Conservation (phyloP, 1,139 yeast species). For the Arxiozyma slooffiae region DNA sequence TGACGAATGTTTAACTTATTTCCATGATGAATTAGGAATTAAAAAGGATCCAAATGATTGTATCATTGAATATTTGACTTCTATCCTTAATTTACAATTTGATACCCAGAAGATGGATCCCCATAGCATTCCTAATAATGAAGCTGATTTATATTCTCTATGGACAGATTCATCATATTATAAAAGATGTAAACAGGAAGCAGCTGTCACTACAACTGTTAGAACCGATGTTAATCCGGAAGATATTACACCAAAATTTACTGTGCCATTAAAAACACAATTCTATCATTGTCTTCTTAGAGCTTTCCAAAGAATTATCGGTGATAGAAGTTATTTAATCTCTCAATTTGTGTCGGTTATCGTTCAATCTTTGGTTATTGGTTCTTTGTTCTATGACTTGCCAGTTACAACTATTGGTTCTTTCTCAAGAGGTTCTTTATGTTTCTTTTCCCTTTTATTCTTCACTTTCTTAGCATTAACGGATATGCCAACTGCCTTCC, state of each 20-base stretch:
- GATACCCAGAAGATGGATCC: conserved; percentile 4
- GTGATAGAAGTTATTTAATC: conserved; percentile 38
- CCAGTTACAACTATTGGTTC: conserved; percentile 38
- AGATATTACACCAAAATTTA: conserved; percentile 32
- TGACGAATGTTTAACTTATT: conserved; percentile 35
- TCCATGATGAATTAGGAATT: conserved; percentile 38
- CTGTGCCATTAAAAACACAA: conserved; percentile 34
- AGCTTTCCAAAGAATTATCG: conserved; percentile 38
- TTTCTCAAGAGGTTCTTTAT: conserved; percentile 43
- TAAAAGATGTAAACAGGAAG: conserved; percentile 30
- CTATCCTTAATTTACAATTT: conserved; percentile 37
- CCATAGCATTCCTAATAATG: conserved; percentile 27
- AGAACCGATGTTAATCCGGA: conserved; percentile 30
- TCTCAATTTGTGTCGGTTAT: conserved; percentile 38
- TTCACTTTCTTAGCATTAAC: conserved; percentile 42
- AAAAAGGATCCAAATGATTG: conserved; percentile 44
- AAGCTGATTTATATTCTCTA: conserved; percentile 51
- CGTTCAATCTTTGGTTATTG: conserved; percentile 40
- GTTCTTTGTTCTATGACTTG: conserved; percentile 41
- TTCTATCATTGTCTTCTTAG: conserved; percentile 35
- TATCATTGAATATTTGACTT: conserved; percentile 47
- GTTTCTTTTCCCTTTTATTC: conserved; percentile 43
- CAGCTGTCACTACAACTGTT: conserved; percentile 17
- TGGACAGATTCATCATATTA: conserved; percentile 56
- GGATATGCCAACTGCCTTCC: conserved; percentile 41